Evolutionary conservation across 148 eudicot genomes (phyloP).

Genomic region (Diospyros kaki): DNA sequence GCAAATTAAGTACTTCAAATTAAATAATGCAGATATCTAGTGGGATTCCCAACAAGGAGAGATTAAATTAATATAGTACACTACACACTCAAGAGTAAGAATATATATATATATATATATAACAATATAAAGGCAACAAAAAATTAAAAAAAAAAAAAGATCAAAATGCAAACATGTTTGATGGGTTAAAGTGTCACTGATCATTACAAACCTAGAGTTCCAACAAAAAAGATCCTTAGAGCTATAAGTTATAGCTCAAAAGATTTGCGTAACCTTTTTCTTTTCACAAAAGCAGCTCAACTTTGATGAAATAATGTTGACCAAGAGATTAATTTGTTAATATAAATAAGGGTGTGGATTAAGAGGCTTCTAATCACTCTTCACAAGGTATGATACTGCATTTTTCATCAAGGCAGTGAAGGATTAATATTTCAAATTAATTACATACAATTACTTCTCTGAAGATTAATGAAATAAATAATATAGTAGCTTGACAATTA

Average conservation of each 20-base stretch:
- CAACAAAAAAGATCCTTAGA: neutral
- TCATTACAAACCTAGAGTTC: neutral
- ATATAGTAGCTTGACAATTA: no score
- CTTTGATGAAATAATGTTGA: slow-evolving; percentile 5
- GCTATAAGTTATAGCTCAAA: neutral
- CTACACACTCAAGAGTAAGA: no score
- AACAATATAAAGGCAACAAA: no score
- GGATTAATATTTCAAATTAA: neutral
- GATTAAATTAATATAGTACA: no score
- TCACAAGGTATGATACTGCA: neutral
- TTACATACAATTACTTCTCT: neutral
- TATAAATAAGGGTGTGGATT: slow-evolving; percentile 5
- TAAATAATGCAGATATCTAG: slow-evolving; percentile 8
- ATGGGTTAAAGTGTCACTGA: neutral
- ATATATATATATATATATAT: no score
- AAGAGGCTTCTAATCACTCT: slow-evolving; percentile 16
- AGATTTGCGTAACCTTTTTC: slow-evolving; percentile 10
- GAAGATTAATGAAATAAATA: neutral
- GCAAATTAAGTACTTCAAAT: neutral
- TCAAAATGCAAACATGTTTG: neutral
- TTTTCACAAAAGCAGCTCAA: slow-evolving; percentile 9
- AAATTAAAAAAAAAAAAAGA: neutral
- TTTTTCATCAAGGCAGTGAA: neutral
- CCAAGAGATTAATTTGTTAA: neutral
- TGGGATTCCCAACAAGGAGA: no score